Evolutionary conservation across 2,329 filamentous ascomycete species (phyloP).

Genomic region (Cylindrodendrum hubeiense): DNA sequence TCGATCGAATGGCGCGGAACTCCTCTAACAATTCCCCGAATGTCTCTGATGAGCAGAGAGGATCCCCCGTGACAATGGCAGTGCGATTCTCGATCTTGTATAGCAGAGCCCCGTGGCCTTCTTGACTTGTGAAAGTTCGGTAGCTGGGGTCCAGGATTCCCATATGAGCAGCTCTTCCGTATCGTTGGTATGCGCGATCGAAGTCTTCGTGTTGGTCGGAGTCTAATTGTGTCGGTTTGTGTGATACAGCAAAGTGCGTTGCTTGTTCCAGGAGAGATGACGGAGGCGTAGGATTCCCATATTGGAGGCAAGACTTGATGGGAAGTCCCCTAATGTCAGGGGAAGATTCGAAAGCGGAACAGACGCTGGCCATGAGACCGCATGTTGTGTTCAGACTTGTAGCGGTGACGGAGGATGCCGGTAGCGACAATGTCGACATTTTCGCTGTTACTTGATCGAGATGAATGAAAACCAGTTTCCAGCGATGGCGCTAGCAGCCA

Average conservation of each 20-base stretch:
- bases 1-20: constrained; percentile 24
- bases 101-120: constrained; percentile 30
- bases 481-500: too few relatives aligned
- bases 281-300: background rate
- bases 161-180: constrained; percentile 39
- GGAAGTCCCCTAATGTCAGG: constrained; percentile 12
- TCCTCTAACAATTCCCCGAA: constrained; percentile 29
- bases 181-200: constrained; percentile 23
- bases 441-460: too few relatives aligned
- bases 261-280: background rate
- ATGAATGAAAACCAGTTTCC: too few relatives aligned
- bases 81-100: constrained; percentile 33
- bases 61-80: constrained; percentile 36
- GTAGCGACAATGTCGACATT: constrained; percentile 17
- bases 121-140: constrained; percentile 31
- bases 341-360: constrained; percentile 7
- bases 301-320: background rate
- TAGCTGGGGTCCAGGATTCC: constrained; percentile 39
- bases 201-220: background rate
- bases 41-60: constrained; percentile 27
- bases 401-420: constrained; percentile 9
- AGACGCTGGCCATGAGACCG: constrained; percentile 13
- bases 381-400: background rate
- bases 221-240: background rate
- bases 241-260: background rate